A percentile compares a stretch with the other conserved stretches of the same genome.
Evolutionary conservation across 1,284 basidiomycete species (phyloP).

Genomic region (Sporisorium iseilematis-ciliati): DNA sequence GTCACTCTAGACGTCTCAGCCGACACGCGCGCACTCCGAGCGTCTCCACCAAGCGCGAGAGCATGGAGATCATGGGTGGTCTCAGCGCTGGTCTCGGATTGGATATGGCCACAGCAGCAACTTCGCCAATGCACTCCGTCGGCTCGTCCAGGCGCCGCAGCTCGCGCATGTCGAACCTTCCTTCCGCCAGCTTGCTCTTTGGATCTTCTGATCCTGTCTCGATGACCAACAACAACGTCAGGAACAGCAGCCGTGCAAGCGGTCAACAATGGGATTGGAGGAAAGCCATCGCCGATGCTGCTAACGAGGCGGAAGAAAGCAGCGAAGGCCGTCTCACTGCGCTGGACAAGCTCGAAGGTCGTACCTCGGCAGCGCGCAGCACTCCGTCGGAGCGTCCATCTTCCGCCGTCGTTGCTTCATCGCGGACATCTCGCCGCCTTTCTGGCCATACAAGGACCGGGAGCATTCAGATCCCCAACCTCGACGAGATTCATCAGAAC

Average conservation of each 20-base stretch:
- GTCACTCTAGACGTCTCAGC: slow-evolving; percentile 46
- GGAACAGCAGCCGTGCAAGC: slow-evolving; percentile 19
- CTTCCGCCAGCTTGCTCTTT: slow-evolving; percentile 56
- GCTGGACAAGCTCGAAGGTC: slow-evolving; percentile 64
- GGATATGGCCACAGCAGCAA: slow-evolving; percentile 20
- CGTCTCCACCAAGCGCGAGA: slow-evolving; percentile 61
- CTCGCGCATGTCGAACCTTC: slow-evolving; percentile 56
- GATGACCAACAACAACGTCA: slow-evolving; percentile 1
- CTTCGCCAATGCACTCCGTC: slow-evolving; percentile 21
- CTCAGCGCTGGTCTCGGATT: slow-evolving; percentile 52
- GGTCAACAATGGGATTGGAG: slow-evolving; percentile 50
- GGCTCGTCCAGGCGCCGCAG: slow-evolving; percentile 37
- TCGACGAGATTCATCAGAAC: slow-evolving; percentile 60
- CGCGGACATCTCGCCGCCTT: slow-evolving; percentile 42
- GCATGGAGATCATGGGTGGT: slow-evolving; percentile 66
- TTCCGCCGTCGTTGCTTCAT: slow-evolving; percentile 4
- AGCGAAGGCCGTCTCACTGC: slow-evolving; percentile 57
- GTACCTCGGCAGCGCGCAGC: slow-evolving; percentile 14
- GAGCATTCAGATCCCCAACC: slow-evolving; percentile 61
- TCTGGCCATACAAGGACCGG: slow-evolving; percentile 51
- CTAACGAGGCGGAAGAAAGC: slow-evolving; percentile 28
- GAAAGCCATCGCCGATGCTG: slow-evolving; percentile 37
- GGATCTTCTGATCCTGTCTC: slow-evolving; percentile 24
- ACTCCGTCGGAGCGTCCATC: slow-evolving; percentile 10
- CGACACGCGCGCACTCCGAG: slow-evolving; percentile 59